Evolutionary conservation across 179 eudicot species (phyloP).

Genomic region (Beta lomatogona): DNA sequence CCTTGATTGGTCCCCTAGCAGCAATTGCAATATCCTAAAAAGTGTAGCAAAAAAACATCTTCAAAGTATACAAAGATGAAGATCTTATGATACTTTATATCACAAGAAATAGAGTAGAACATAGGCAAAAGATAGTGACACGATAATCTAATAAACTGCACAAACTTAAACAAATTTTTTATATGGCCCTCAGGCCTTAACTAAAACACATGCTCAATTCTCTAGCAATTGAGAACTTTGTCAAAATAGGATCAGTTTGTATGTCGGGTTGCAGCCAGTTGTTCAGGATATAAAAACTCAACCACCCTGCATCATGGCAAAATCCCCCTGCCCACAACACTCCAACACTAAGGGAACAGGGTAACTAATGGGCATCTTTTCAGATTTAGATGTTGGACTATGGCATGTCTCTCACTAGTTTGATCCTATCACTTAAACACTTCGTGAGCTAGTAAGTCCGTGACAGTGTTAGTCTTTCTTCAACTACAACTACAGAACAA

Average conservation of each 20-base stretch:
- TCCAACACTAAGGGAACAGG: too few species aligned
- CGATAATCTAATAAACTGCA: neutral
- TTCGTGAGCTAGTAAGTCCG: too few species aligned
- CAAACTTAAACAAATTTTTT: too few species aligned
- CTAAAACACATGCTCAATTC: neutral
- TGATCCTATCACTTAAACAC: too few species aligned
- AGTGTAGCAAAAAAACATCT: neutral
- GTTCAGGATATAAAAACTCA: neutral
- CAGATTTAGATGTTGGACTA: too few species aligned
- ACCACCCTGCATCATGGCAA: too few species aligned
- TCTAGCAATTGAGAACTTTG: neutral
- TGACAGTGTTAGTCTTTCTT: too few species aligned
- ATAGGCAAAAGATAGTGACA: neutral
- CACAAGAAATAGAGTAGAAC: neutral
- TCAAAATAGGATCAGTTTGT: neutral
- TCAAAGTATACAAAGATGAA: neutral
- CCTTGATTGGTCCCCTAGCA: conserved; percentile 61
- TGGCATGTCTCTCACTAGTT: too few species aligned
- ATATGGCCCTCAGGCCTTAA: too few species aligned
- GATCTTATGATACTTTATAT: neutral
- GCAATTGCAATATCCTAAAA: conserved; percentile 58
- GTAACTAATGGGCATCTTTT: too few species aligned
- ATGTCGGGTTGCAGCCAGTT: neutral
- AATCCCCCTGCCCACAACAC: too few species aligned
- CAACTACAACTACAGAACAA: neutral